phyloP scores from a whole-genome alignment of 306 rosid species.

The Prunus fruticosa region DNA sequence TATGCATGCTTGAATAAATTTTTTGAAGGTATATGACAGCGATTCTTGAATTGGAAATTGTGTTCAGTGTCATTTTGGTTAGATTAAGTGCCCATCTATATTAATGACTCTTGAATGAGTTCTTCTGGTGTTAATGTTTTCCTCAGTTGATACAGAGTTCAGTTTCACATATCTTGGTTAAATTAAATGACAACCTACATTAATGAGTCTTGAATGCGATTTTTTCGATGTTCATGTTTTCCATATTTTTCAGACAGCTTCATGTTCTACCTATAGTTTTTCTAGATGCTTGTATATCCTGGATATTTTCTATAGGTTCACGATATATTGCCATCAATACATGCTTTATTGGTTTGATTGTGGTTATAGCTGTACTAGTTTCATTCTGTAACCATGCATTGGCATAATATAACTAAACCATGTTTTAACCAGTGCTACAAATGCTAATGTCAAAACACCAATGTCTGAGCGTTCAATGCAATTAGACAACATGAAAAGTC shows the following conservation, averaged over 20 bases:
- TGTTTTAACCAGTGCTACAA: background rate
- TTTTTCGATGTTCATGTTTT: background rate
- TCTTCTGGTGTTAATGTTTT: background rate
- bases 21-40: background rate
- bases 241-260: background rate
- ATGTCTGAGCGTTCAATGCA: background rate
- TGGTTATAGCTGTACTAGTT: background rate
- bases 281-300: background rate
- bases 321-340: background rate
- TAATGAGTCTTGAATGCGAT: background rate
- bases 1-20: background rate
- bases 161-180: constrained; percentile 2
- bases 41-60: constrained; percentile 4
- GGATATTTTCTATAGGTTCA: no score
- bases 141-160: background rate
- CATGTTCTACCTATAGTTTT: background rate
- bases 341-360: background rate
- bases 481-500: background rate
- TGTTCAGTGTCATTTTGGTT: background rate
- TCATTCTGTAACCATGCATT: background rate
- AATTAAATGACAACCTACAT: background rate
- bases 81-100: background rate
- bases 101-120: background rate
- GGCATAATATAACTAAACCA: background rate
- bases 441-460: background rate